Percentiles rank a stretch among this genome's conserved stretches.
These are phyloP conservation scores for Brassica carinata DNA, from an alignment of 345 rosid species.

Conservation along the genomic window DNA sequence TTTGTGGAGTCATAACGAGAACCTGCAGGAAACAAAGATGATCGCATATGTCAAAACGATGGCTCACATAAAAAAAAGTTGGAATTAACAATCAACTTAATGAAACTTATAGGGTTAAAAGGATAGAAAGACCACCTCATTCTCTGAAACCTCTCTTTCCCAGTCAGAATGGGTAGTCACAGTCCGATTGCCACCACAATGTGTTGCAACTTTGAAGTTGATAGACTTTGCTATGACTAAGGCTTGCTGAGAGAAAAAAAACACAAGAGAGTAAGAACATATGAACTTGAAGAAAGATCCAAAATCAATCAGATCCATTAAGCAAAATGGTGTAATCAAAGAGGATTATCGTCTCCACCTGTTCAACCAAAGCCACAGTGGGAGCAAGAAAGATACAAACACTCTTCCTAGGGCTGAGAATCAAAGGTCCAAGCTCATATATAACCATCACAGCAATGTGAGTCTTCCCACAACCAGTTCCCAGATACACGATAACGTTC, in stretches of 20 bases:
- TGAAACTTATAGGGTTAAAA: not conserved
- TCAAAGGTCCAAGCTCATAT: conserved; percentile 65
- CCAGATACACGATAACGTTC: conserved; percentile 79
- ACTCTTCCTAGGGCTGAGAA: conserved; percentile 63
- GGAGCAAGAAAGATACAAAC: conserved; percentile 91
- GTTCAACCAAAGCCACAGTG: conserved; percentile 81
- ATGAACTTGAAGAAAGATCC: conserved; percentile 11
- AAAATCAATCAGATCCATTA: not conserved
- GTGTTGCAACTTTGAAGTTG: conserved; percentile 70
- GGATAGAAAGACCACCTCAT: conserved; percentile 57
- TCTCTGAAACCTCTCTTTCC: conserved; percentile 67
- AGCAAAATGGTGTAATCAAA: conserved; percentile 6
- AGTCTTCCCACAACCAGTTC: conserved; percentile 95
- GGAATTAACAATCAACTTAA: conserved; percentile 7
- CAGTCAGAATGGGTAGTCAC: conserved; percentile 59
- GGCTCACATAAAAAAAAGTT: not conserved
- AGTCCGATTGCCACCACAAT: conserved; percentile 60
- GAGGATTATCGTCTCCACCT: conserved; percentile 46
- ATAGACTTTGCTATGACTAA: conserved; percentile 70
- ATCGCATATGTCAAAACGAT: conserved; percentile 13
- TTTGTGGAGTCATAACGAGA: conserved; percentile 91
- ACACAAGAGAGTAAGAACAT: conserved; percentile 25
- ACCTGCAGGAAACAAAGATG: conserved; percentile 56
- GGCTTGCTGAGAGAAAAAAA: conserved; percentile 67
- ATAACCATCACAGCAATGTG: conserved; percentile 92